Base-by-base conservation (phyloP, 2,329 filamentous ascomycete genomes). In the Dothiorella sarmentorum region DNA sequence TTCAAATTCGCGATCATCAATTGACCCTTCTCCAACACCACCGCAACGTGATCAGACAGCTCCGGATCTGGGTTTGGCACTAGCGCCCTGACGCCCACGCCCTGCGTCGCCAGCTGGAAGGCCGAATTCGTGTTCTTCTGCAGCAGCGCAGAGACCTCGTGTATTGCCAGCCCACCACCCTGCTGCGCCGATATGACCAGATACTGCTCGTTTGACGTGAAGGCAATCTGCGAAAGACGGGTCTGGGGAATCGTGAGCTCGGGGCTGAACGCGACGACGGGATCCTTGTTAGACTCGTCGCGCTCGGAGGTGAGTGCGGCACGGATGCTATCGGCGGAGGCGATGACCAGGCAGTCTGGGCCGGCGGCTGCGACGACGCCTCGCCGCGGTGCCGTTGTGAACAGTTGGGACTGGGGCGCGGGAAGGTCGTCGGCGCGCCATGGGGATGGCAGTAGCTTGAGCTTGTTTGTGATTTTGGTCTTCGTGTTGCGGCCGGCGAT, bases 341-440 rank as follows among this genome's bases (percentile, higher is more conserved):
- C 91, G 69, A 97, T 80, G 66, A 89, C 81, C 73, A 92, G 90
- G 80, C 97, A 91, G 82, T 90, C 97, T 81, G 96, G 90, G 67
- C 94, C 94, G 43, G 70, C 71, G 63, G 94, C 92, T 27, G 93
- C 93, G 57, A 97, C 80, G 20, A 99, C 81, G 38, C 91, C 91
- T 72, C 85, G 87, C 61, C 81, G 84, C 29, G 90, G 87, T 57
- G 93, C 91, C 64, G 97, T 83, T 69, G 88, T 89, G 62, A 99
- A 80, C 35, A 99, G 86, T 2, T 90, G 95, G 11, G 91, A 85
- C 43, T 88, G 91, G 4, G 89, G 80, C 2, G 88, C 80, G 29
- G 94, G 93, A 22, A 89, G 80, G 35, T 83, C 78, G 64, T 86
- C 79, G 61, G 73, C 67, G 38, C 88, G 84, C 92, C 93, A 97